Percentiles rank a stretch among this genome's conserved stretches.
Evolutionary conservation across 306 rosid genomes (phyloP).

Genomic region (Sicyos baderoa): DNA sequence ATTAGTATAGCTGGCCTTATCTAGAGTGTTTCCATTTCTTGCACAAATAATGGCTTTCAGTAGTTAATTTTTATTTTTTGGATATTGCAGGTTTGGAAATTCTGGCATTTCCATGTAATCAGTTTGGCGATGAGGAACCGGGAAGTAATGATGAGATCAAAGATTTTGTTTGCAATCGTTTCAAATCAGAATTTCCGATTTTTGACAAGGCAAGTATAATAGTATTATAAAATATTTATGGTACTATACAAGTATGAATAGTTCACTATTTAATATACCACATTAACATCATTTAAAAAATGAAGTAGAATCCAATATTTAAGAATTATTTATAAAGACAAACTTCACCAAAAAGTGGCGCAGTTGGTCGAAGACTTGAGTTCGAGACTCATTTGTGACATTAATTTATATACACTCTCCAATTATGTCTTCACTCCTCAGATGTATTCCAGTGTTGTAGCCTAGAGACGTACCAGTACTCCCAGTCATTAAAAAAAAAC

Average conservation of each 20-base stretch:
- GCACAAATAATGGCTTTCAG: not conserved
- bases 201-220: conserved; percentile 58
- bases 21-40: not conserved
- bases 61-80: not conserved
- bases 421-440: too few species aligned
- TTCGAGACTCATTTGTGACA: too few species aligned
- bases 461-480: too few species aligned
- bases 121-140: conserved; percentile 77
- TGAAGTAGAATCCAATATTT: not conserved
- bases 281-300: too few species aligned
- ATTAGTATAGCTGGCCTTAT: not conserved
- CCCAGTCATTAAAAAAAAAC: too few species aligned
- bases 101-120: conserved; percentile 86
- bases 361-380: too few species aligned
- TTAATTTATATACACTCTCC: too few species aligned
- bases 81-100: conserved; percentile 55
- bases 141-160: conserved; percentile 70
- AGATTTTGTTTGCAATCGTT: conserved; percentile 74
- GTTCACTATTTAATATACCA: not conserved
- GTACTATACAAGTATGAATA: not conserved
- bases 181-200: conserved; percentile 76
- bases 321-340: too few species aligned
- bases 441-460: too few species aligned
- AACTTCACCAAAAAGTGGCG: too few species aligned
- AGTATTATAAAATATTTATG: not conserved